A percentile compares a stretch with the other conserved stretches of the same genome.
These are phyloP conservation scores for Magnolia kwangsiensis DNA, from an alignment of 164 flowering plant species.

Conservation along the genomic window DNA sequence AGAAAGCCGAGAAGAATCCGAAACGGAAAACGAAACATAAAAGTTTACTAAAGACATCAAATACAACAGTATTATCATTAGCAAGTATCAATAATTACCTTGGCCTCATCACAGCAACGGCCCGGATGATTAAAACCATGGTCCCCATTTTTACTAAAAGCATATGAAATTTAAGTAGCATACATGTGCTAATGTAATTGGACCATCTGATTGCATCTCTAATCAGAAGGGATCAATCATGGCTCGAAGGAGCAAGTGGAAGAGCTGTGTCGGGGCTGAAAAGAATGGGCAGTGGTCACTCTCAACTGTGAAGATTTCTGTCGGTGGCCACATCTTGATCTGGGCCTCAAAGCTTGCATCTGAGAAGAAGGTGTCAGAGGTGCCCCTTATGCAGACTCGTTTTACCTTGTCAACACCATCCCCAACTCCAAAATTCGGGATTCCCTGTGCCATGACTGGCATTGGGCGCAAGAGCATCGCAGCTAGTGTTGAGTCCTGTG, in stretches of 20 bases:
- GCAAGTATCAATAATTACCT: too few relatives aligned
- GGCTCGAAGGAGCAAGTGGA: slow-evolving; percentile 52
- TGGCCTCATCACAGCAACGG: too few relatives aligned
- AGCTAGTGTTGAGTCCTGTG: not conserved
- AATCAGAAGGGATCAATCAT: not conserved
- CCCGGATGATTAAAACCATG: too few relatives aligned
- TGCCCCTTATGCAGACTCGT: slow-evolving; percentile 61
- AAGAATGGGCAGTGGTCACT: slow-evolving; percentile 83
- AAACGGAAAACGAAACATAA: too few relatives aligned
- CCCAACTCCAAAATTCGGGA: slow-evolving; percentile 35
- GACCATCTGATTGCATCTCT: too few relatives aligned
- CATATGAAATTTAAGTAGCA: too few relatives aligned
- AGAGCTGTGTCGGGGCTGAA: slow-evolving; percentile 56
- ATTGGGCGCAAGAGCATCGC: not conserved
- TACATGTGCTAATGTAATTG: too few relatives aligned
- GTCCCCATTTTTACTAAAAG: too few relatives aligned
- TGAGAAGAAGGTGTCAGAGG: slow-evolving; percentile 41
- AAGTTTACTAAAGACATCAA: too few relatives aligned
- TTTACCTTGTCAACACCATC: slow-evolving; percentile 30
- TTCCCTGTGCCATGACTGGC: slow-evolving; percentile 4
- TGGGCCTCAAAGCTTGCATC: slow-evolving; percentile 61
- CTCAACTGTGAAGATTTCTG: slow-evolving; percentile 46
- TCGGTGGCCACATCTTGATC: slow-evolving; percentile 73
- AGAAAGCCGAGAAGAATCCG: too few relatives aligned
- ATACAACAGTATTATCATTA: too few relatives aligned